phyloP scores from a whole-genome alignment of 2,329 filamentous ascomycete species.

The Mollisiaceae sp. region DNA sequence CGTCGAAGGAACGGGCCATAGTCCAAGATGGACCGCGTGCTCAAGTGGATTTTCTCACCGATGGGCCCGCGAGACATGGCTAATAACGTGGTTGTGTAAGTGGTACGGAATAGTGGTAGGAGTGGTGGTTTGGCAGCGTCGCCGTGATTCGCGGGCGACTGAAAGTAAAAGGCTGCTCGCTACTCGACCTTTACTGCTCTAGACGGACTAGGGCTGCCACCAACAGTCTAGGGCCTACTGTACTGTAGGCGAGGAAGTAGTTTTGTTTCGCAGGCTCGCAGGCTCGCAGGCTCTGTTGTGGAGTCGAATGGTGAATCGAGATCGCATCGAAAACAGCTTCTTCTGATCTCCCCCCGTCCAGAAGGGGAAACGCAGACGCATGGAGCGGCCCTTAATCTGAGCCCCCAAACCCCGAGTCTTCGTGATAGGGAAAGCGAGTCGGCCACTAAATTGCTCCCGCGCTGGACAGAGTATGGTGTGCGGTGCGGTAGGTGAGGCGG shows the following conservation, averaged over 20 bases:
- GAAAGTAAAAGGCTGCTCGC: not conserved
- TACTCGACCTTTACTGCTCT: not conserved
- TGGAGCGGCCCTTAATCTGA: slow-evolving; percentile 18
- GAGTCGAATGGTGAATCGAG: not conserved
- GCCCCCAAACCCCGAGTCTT: slow-evolving; percentile 13
- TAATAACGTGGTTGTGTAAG: slow-evolving; percentile 28
- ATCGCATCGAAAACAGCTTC: slow-evolving; percentile 11
- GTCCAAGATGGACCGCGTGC: slow-evolving; percentile 25
- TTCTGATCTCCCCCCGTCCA: not conserved
- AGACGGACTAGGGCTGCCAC: not conserved
- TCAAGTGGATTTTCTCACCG: slow-evolving; percentile 21
- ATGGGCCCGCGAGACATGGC: slow-evolving; percentile 29
- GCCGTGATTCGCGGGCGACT: not conserved
- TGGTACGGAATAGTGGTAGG: slow-evolving; percentile 6
- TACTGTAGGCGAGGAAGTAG: not conserved
- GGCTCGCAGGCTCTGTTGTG: slow-evolving; percentile 3
- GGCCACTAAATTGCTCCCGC: slow-evolving; percentile 1
- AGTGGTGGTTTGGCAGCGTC: not conserved
- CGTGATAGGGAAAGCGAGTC: slow-evolving; percentile 5
- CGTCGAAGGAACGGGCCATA: slow-evolving; percentile 24
- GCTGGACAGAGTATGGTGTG: not conserved
- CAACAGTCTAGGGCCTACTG: not conserved
- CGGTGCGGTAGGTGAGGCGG: not conserved
- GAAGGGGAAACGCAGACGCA: slow-evolving; percentile 14
- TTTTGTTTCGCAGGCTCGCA: slow-evolving; percentile 3